Base-by-base conservation (phyloP, 2,329 filamentous ascomycete genomes). In the Exutisphaerella laricina region DNA sequence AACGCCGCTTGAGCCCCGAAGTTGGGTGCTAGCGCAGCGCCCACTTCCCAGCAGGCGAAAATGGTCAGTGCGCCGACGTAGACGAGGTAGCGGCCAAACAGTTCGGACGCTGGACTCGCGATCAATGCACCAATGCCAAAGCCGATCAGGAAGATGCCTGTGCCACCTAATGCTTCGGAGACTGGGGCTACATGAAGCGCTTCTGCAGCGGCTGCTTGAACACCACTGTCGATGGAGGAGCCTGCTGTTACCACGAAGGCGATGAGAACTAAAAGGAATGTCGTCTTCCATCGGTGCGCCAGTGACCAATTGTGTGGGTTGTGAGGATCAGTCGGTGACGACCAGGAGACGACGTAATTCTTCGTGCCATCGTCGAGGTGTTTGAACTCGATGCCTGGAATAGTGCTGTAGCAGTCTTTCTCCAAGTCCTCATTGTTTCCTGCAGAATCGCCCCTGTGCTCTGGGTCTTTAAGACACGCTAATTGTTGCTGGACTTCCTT, bases 61-160 rank as follows among this genome's bases (percentile, higher is more conserved):
- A 53, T 25, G 13, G 29, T 14, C 33, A 48, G 33, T 3, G 49
- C 45, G 5, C 32, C 40, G 25, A 56, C 40, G 21, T 56, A 56
- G 28, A 55, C 40, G 5, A 43, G 34, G 36, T 53, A 51, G 5
- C 53, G 37, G 16, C 37, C 71, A 41, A 66, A 57, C 1, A 61
- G 63, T 45, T 69, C 66, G 0, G 64, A 66, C 5, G 66, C 54
- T 1, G 66, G 64, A 3, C 61, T 62, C 4, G 62, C 57, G 18
- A 66, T 57, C 2, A 66, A 50, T 4, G 64, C 57, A 8, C 65
- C 66, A 10, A 58, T 48, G 5, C 59, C 65, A 31, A 66, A 57
- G 2, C 70, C 71, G 20, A 73, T 38, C 5, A 23, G 34, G 34
- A 38, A 38, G 16, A 38, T 23, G 1, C 7, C 34, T 1, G 34